phyloP scores from a whole-genome alignment of 371 early-diverging fungal genomes.

The Apophysomyces ossiformis region DNA sequence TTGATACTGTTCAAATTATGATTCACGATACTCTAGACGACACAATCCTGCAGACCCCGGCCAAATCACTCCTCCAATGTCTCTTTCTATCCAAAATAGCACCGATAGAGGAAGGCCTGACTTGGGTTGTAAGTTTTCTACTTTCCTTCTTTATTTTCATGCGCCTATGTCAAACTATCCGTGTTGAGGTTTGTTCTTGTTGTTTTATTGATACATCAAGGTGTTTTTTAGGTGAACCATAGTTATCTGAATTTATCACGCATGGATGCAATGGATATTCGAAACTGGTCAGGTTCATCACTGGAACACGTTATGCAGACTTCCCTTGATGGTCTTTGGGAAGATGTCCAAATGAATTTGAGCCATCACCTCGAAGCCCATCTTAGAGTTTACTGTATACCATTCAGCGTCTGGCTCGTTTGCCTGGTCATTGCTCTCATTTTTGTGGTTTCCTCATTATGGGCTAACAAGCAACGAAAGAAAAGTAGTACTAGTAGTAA shows the following conservation, averaged over 20 bases:
- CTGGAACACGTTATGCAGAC: not conserved
- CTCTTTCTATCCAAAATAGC: conserved; percentile 38
- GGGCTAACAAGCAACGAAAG: not conserved
- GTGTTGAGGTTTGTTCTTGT: no score
- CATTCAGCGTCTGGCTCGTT: not conserved
- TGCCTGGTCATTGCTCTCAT: not conserved
- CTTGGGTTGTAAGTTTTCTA: conserved; percentile 45
- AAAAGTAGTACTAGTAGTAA: not conserved
- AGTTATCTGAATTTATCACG: conserved; percentile 23
- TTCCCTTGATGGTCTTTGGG: not conserved
- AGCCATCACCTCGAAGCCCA: not conserved
- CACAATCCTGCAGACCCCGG: conserved; percentile 38
- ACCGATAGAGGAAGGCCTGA: conserved; percentile 40
- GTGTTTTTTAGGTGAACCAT: conserved; percentile 13
- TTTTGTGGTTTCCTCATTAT: not conserved
- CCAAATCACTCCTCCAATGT: conserved; percentile 37
- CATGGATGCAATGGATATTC: not conserved
- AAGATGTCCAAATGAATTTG: not conserved
- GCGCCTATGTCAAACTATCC: no score
- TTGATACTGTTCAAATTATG: conserved; percentile 24
- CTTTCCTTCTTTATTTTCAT: no score
- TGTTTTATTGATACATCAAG: no score
- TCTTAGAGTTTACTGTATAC: not conserved
- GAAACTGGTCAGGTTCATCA: not conserved
- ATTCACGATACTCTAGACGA: conserved; percentile 32